phyloP scores from a whole-genome alignment of 495 filamentous ascomycete species.

The Penicillium flavigenum region DNA sequence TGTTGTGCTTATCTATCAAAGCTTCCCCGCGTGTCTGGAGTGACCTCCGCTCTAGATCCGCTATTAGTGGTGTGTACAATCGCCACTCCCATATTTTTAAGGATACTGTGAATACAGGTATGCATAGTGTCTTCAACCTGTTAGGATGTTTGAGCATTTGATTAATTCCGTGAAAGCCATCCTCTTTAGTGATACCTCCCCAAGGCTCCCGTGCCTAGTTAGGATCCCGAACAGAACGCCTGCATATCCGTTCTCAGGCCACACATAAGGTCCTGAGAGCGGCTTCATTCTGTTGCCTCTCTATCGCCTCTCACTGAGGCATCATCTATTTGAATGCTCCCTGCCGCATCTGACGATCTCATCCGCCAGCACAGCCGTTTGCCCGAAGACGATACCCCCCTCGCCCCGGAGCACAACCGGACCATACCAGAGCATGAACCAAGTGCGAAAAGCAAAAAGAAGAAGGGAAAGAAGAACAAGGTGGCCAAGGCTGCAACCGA shows the following conservation, averaged over 20 bases:
- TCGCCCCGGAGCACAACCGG: conserved; percentile 28
- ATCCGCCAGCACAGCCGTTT: conserved; percentile 46
- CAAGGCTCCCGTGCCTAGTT: conserved; percentile 2
- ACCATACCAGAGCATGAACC: conserved; percentile 40
- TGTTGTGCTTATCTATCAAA: conserved; percentile 29
- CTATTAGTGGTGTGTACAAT: conserved; percentile 5
- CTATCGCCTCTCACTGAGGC: conserved; percentile 36
- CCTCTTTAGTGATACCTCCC: not conserved
- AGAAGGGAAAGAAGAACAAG: conserved; percentile 46
- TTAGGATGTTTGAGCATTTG: not conserved
- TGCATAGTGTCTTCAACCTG: not conserved
- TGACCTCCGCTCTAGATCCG: conserved; percentile 31
- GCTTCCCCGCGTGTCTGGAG: conserved; percentile 33
- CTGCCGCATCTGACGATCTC: conserved; percentile 47
- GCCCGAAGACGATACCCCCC: conserved; percentile 37
- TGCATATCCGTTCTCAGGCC: conserved; percentile 42
- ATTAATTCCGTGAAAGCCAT: not conserved
- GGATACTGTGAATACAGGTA: conserved; percentile 1
- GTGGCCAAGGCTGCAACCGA: conserved; percentile 37
- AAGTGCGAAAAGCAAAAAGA: conserved; percentile 48
- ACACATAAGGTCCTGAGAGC: conserved; percentile 37
- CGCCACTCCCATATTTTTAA: not conserved
- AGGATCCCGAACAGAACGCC: conserved; percentile 13
- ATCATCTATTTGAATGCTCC: conserved; percentile 47
- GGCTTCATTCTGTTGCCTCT: conserved; percentile 20